Evolutionary conservation across 805 yeast species (phyloP), one percentile per base, ranked within the genome.

Genomic region (Ogataea populi-albae): DNA sequence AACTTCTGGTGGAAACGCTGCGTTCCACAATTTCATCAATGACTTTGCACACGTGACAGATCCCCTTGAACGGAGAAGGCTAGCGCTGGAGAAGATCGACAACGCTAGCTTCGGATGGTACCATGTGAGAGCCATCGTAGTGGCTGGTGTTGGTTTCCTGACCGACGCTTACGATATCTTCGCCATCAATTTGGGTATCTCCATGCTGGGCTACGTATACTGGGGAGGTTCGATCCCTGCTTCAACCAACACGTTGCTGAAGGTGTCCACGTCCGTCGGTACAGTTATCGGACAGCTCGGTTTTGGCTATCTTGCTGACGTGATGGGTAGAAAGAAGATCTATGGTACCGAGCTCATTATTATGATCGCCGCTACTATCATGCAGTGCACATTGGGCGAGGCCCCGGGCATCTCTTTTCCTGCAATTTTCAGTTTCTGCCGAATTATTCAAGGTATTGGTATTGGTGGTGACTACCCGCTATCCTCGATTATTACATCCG

Each of bases 391-490:
- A 42, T 47, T 81, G 30, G 96, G 95, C 54, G 54, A 62, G 7
- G 76, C 95, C 17, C 75, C 85, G 17, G 93, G 81, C 47, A 65
- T 86, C 42, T 73, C 70, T 55, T 82, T 86, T 54, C 75, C 77
- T 38, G 95, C 93, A 28, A 71, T 86, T 34, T 70, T 88, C 45
- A 66, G 81, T 8, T 79, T 82, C 55, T 81, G 79, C 68, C 83
- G 96, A 77, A 80, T 87, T 48, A 57, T 87, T 45, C 82, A 81
- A 86, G 96, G 96, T 73, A 81, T 88, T 53, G 96, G 96, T 78
- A 88, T 87, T 52, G 96, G 96, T 70, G 96, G 96, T 74, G 96
- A 87, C 69, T 87, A 87, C 63, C 96, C 96, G 50, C 73, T 88
- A 55, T 86, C 95, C 12, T 86, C 95, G n/a, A 82, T 87, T 61